Evolutionary conservation across 2,329 filamentous ascomycete species (phyloP), one percentile per base, ranked within the genome.

Genomic region (Camillea tinctor): DNA sequence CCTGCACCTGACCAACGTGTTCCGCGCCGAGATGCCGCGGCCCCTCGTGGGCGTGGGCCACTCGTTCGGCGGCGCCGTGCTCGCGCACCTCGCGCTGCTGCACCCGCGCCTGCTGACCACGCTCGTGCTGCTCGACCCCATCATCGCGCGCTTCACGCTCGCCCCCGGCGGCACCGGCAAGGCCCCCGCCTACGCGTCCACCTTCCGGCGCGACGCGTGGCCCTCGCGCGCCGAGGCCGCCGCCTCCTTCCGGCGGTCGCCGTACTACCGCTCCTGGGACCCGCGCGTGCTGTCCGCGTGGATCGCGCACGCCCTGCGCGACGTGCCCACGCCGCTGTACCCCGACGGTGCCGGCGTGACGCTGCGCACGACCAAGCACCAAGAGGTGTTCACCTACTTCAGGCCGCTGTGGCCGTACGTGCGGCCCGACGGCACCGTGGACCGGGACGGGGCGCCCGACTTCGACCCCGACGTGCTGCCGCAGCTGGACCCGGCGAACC

Each of bases 1-100:
- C 3, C 82, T 95, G 19, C 87, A 94, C 71, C 84, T 97, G 76
- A 84, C 95, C 77, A 97, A 97, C 75, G 81, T 86, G 57, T 94
- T 97, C 76, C 90, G 92, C 50, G 78, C 82, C 15, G 80, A 90
- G 63, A 93, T 95, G 84, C 89, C 91, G 13, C 89, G 90, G 0
- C 94, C 94, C 1, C 80, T 97, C 20, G 77, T 97, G 64, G 93
- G 91, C 59, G 76, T 98, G 24, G 94, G 92, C 17, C 94, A 98
- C 77, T 96, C 92, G 68, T 93, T 96, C 80, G 94, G 94, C 67
- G 93, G 84, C 65, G 86, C 85, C 71, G 85, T 90, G 60, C 81
- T 97, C 57, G 81, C 84, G 57, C 87, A 92, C 67, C 80, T 94
- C 17, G 80, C 91, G 4, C 79, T 94, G 11, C 83, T 92, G 66